Evolutionary conservation across 495 filamentous ascomycete species (phyloP), one percentile per base, ranked within the genome.

Genomic region (Cenococcum geophilum): DNA sequence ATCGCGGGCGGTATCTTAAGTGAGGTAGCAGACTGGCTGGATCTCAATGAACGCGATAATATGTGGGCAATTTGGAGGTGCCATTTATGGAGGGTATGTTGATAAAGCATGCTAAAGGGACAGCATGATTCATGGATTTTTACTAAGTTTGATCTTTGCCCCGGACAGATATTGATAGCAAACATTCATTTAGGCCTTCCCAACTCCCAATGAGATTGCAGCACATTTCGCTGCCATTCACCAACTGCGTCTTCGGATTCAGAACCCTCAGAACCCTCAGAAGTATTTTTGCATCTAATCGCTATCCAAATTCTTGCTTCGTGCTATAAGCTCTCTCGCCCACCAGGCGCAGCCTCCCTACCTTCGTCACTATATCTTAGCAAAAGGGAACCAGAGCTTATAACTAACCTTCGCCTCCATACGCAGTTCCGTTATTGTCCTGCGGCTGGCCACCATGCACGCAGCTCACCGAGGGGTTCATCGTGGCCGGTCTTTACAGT

Each of bases 381-480:
- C 20, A 56, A 52, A 45, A 34, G 42, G 25, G 18, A 18, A n/a
- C n/a, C 52, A 20, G 23, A 18, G n/a, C 10, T 57, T 16, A 42
- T 59, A 5, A 60, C 64, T 1, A 27, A 55, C 16, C 32, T 63
- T 35, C 54, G 57, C 35, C 37, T 67, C 23, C 64, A 67, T 55
- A 40, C 56, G 10, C 60, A 60, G 16, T 52, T 43, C 40, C 64
- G 59, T 8, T 59, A 56, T 35, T 56, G 56, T 51, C 64, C 64
- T 36, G 60, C 64, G 0, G 64, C 64, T 14, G 64, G 60, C 8
- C 50, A 62, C 34, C 60, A 67, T 45, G 64, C 60, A 14, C 60
- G 59, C 11, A n/a, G 43, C 16, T 54, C 56, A 22, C 60, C 64
- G 1, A 57, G 59, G 53, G 27, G 52, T 1, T 42, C 56, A 16